phyloP scores from a whole-genome alignment of 1,284 basidiomycete species.

The Cryptococcus floricola region DNA sequence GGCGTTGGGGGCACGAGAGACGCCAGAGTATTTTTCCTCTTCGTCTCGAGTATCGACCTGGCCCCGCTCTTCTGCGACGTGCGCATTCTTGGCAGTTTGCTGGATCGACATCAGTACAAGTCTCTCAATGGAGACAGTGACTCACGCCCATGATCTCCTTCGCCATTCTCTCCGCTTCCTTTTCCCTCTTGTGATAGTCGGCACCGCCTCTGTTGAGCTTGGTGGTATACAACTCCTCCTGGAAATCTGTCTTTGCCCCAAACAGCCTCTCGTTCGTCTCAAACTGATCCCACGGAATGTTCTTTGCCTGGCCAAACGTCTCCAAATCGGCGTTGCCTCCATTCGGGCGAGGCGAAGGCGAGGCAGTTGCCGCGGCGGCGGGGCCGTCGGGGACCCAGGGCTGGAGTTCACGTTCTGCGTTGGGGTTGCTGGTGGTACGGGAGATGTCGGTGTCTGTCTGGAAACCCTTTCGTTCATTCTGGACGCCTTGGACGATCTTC shows the following conservation, averaged over 20 bases:
- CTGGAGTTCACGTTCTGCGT: constrained; percentile 70
- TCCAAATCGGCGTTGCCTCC: constrained; percentile 28
- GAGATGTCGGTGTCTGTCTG: constrained; percentile 85
- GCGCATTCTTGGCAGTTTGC: constrained; percentile 69
- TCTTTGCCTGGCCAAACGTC: constrained; percentile 36
- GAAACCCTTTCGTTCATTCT: constrained; percentile 56
- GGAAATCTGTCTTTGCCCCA: constrained; percentile 84
- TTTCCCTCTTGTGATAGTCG: constrained; percentile 77
- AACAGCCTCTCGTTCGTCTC: constrained; percentile 89
- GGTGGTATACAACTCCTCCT: constrained; percentile 94
- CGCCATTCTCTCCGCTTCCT: constrained; percentile 80
- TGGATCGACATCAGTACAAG: constrained; percentile 34
- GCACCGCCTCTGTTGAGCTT: constrained; percentile 79
- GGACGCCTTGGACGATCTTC: constrained; percentile 13
- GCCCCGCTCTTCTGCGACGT: constrained; percentile 86
- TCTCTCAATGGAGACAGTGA: constrained; percentile 14
- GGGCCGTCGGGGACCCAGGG: constrained; percentile 62
- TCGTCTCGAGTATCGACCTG: constrained; percentile 65
- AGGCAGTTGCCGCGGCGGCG: constrained; percentile 14
- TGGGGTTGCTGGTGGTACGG: constrained; percentile 47
- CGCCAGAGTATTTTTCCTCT: constrained; percentile 93
- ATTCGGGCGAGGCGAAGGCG: constrained; percentile 20
- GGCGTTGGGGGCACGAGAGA: constrained; percentile 79
- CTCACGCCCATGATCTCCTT: constrained; percentile 81
- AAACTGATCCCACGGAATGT: constrained; percentile 85